Conservation (phyloP, 345 rosid species). For the Camelina sativa region DNA sequence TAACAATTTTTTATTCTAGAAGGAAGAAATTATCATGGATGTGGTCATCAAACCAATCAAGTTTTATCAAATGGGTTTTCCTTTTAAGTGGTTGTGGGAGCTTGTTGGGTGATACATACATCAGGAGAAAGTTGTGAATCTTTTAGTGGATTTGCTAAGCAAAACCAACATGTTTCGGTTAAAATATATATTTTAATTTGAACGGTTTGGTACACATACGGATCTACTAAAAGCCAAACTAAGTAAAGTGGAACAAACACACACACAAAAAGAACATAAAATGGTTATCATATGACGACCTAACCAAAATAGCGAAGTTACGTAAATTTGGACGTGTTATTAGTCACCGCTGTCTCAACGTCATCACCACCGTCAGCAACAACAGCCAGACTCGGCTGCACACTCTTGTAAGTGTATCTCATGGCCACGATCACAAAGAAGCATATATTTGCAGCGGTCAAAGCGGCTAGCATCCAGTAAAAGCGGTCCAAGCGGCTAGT, state of each 20-base stretch:
- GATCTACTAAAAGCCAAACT: not conserved
- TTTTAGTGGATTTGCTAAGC: slow-evolving; percentile 35
- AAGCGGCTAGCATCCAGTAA: slow-evolving; percentile 71
- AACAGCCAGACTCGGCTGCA: slow-evolving; percentile 64
- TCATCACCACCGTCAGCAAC: slow-evolving; percentile 61
- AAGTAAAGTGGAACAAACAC: not conserved
- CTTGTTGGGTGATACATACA: slow-evolving; percentile 18
- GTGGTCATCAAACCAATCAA: slow-evolving; percentile 12
- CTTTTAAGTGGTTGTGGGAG: slow-evolving; percentile 10
- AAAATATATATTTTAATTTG: not conserved
- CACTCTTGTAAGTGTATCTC: slow-evolving; percentile 75
- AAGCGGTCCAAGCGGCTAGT: slow-evolving; percentile 77
- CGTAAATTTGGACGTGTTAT: slow-evolving; percentile 22
- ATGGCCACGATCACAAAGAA: slow-evolving; percentile 60
- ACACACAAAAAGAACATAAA: slow-evolving; percentile 9
- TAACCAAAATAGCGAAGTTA: not conserved
- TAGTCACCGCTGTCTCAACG: slow-evolving; percentile 34
- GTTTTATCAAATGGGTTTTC: not conserved
- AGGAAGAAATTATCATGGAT: not conserved
- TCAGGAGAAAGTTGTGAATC: slow-evolving; percentile 27
- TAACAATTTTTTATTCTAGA: slow-evolving; percentile 15
- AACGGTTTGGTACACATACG: not conserved
- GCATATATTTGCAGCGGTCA: slow-evolving; percentile 55
- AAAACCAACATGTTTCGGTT: slow-evolving; percentile 9
- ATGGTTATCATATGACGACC: not conserved